phyloP scores from a whole-genome alignment of 306 rosid genomes.

The Inga leiocalycina region DNA sequence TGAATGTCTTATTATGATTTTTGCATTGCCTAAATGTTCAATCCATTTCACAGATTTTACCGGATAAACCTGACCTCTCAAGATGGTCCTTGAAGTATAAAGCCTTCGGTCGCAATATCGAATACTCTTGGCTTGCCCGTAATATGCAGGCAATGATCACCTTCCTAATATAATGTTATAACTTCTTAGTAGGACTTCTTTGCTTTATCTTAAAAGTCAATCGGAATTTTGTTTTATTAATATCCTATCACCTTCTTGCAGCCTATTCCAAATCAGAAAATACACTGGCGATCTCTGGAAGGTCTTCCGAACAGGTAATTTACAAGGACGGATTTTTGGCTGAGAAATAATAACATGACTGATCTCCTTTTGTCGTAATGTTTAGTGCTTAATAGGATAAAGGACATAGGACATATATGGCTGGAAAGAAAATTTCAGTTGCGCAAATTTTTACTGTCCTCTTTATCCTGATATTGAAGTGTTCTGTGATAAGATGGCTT shows the following conservation, averaged over 20 bases:
- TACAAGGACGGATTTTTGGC: neutral
- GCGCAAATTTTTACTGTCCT: neutral
- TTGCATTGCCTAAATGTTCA: constrained; percentile 19
- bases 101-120: constrained; percentile 83
- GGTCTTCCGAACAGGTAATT: constrained; percentile 95
- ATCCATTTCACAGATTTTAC: constrained; percentile 60
- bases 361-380: constrained; percentile 17
- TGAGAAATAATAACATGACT: constrained; percentile 16
- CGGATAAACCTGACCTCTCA: constrained; percentile 88
- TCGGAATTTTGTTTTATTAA: constrained; percentile 27
- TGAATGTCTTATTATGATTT: neutral
- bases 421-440: constrained; percentile 14
- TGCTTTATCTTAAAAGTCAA: constrained; percentile 8
- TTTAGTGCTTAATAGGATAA: neutral
- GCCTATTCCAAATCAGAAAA: constrained; percentile 93
- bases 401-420: constrained; percentile 15
- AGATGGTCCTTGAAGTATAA: constrained; percentile 89
- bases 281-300: constrained; percentile 94
- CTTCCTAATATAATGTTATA: constrained; percentile 18
- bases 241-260: constrained; percentile 50
- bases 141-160: constrained; percentile 86
- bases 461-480: constrained; percentile 19
- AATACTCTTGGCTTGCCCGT: constrained; percentile 94
- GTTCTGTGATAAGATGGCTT: constrained; percentile 6
- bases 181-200: neutral